Conservation (phyloP, 495 filamentous ascomycete genomes). For the Talaromyces adpressus region DNA sequence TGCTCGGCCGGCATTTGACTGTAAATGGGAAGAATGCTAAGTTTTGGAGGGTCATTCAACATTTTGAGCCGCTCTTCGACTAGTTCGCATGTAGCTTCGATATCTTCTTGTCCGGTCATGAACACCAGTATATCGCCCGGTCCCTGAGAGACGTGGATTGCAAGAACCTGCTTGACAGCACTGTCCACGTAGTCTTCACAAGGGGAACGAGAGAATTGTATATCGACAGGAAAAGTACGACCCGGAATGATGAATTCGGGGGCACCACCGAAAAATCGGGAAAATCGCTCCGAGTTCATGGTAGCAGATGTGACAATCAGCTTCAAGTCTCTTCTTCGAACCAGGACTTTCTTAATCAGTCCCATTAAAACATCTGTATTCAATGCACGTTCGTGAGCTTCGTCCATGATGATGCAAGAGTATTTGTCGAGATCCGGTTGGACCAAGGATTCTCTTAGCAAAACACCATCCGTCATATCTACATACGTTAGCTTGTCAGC, state of each 20-base stretch:
- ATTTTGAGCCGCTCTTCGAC: conserved; percentile 82
- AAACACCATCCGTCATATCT: conserved; percentile 97
- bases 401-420: conserved; percentile 99
- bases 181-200: conserved; percentile 98
- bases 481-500: background rate
- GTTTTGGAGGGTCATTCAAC: conserved; percentile 89
- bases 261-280: conserved; percentile 94
- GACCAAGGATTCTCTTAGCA: conserved; percentile 86
- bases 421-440: conserved; percentile 93
- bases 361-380: conserved; percentile 99
- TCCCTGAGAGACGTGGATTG: conserved; percentile 94
- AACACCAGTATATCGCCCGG: conserved; percentile 94
- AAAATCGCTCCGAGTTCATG: conserved; percentile 97
- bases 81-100: conserved; percentile 92
- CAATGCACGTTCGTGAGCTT: conserved; percentile 93
- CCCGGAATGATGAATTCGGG: conserved; percentile 97
- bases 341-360: conserved; percentile 92
- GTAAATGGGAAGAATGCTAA: conserved; percentile 96
- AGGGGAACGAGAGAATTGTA: conserved; percentile 90
- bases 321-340: conserved; percentile 84
- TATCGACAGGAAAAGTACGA: conserved; percentile 93
- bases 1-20: conserved; percentile 98
- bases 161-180: conserved; percentile 91
- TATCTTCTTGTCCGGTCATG: conserved; percentile 99
- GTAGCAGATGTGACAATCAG: conserved; percentile 97